Evolutionary conservation across 345 rosid genomes (phyloP).

Genomic region (Gossypium longicalyx): DNA sequence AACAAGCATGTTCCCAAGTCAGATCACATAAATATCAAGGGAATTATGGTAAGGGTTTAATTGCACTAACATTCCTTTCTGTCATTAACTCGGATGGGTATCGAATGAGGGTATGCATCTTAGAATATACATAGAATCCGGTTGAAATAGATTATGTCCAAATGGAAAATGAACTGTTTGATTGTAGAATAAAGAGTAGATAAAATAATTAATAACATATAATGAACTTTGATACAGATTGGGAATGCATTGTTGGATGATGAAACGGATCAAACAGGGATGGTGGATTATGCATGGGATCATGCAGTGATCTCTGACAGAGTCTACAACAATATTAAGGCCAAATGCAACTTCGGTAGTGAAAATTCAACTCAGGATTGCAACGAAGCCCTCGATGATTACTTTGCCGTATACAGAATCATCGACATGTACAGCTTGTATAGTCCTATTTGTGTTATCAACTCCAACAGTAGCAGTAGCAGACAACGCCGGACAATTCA

Average conservation of each 20-base stretch:
- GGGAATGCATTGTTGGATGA: conserved; percentile 79
- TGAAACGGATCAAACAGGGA: conserved; percentile 66
- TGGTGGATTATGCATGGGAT: conserved; percentile 79
- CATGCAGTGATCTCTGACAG: conserved; percentile 79
- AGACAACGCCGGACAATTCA: conserved; percentile 28
- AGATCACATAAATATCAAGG: conserved; percentile 60
- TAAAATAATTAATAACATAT: not conserved
- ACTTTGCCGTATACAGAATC: conserved; percentile 43
- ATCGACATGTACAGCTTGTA: conserved; percentile 84
- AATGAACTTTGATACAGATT: conserved; percentile 34
- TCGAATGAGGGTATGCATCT: not conserved
- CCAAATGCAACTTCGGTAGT: conserved; percentile 45
- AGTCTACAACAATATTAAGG: conserved; percentile 40
- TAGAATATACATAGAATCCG: no score
- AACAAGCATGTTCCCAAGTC: conserved; percentile 40
- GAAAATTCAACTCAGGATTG: conserved; percentile 31
- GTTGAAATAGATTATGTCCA: not conserved
- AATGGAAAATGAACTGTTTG: not conserved
- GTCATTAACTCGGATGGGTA: not conserved
- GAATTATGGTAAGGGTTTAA: conserved; percentile 47
- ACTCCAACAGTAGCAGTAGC: conserved; percentile 9
- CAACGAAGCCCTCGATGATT: conserved; percentile 29
- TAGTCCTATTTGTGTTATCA: conserved; percentile 38
- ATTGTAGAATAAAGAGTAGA: not conserved
- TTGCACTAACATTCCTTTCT: not conserved